These are phyloP conservation scores for Lentinula sp. DNA, from an alignment of 768 basidiomycete species.

Conservation along the genomic window DNA sequence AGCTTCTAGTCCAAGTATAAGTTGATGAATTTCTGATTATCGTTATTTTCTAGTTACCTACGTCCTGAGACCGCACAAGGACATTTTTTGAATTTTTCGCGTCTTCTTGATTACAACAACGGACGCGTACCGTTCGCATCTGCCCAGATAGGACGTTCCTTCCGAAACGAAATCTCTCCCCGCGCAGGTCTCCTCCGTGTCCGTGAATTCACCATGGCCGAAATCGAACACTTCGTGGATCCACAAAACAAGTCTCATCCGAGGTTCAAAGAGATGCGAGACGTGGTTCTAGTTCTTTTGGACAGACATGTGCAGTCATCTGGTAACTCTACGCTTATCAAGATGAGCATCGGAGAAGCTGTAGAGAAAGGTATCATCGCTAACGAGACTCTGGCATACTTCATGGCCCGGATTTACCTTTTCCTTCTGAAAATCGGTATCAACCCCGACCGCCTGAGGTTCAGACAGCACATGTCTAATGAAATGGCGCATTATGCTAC, in stretches of 20 bases:
- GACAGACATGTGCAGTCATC: conserved; percentile 78
- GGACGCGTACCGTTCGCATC: conserved; percentile 95
- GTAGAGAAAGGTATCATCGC: conserved; percentile 84
- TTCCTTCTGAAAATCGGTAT: conserved; percentile 92
- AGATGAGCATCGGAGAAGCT: conserved; percentile 83
- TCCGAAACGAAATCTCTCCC: conserved; percentile 98
- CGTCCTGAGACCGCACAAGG: conserved; percentile 98
- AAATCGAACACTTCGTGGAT: conserved; percentile 99
- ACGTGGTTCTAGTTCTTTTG: conserved; percentile 70
- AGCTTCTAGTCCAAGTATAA: conserved; percentile 13
- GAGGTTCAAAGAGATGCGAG: conserved; percentile 76
- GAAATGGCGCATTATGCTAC: conserved; percentile 99
- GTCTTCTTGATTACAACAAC: conserved; percentile 97
- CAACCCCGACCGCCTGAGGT: conserved; percentile 74
- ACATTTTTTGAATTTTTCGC: conserved; percentile 97
- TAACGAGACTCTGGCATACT: conserved; percentile 97
- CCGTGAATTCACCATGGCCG: conserved; percentile 99
- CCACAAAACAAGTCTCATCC: conserved; percentile 85
- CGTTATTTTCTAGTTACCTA: conserved; percentile 59
- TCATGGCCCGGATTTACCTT: conserved; percentile 85
- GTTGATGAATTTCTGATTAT: not conserved
- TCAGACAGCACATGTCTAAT: conserved; percentile 97
- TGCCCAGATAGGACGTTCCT: conserved; percentile 92
- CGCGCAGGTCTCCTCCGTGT: conserved; percentile 94
- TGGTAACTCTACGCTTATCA: conserved; percentile 58